Base-by-base conservation (phyloP, 2,329 filamentous ascomycete species). In the Fusarium verrucosum region DNA sequence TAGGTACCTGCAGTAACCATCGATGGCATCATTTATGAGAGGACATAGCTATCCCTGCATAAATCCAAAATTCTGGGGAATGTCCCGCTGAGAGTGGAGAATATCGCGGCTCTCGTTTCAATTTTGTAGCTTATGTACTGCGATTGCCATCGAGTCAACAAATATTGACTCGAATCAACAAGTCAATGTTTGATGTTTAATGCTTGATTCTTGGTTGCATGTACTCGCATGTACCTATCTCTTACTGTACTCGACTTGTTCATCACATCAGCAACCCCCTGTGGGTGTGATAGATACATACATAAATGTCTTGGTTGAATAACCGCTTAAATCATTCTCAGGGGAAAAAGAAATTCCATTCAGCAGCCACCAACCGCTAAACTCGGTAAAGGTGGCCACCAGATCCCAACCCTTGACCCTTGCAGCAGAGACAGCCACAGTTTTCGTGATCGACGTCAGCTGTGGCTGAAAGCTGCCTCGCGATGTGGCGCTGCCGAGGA, bases 201-300 rank as follows among this genome's bases (percentile, higher is more conserved):
- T n/a, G n/a, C 11, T 30, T 30, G 3, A 30, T 14, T 13, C 10
- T 30, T 10, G 11, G 10, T 30, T 30, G 28, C 7, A 14, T 30
- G 13, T 30, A 16, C 25, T 17, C 11, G 9, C 14, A 9, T 46
- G 26, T 33, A 26, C 35, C 36, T 22, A 22, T 20, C 26, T 45
- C 17, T 16, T 6, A 13, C 13, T 33, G 26, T 61, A 51, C 40
- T 44, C 38, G 11, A 19, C 14, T 19, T 51, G 37, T 37, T 28
- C 49, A 47, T 66, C 68, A 68, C 68, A 66, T 68, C 61, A 71
- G 47, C 32, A 17, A 37, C 51, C 52, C 66, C 66, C 32, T 56
- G 61, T 10, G 23, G 35, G 56, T 50, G 67, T 68, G 49, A 71
- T 71, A 19, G 11, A 30, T 28, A 10, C 45, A 71, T 71, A 19